Base-by-base conservation (phyloP, 2,329 filamentous ascomycete genomes). In the Paraconiothyrium sp. region DNA sequence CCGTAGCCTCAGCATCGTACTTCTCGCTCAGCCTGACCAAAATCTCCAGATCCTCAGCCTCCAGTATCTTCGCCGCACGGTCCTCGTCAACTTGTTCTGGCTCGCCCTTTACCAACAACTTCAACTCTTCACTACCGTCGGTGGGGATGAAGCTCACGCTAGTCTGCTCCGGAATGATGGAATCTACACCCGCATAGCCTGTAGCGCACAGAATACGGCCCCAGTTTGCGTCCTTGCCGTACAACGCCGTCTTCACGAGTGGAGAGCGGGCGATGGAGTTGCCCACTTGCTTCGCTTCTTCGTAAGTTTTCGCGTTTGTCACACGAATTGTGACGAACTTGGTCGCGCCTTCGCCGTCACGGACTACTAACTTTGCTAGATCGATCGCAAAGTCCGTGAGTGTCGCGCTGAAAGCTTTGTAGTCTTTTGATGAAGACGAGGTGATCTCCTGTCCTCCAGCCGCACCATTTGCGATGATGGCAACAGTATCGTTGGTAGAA, bases 211-310 rank as follows among this genome's bases (percentile, higher is more conserved):
- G 86, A 65, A 99, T 97, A 58, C 95, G 93, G 37, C 95, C 95
- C 95, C 95, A 99, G 84, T 99, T 99, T 20, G 95, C 95, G 77
- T 99, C 95, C 78, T 93, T 93, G 67, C 95, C 95, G 79, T 99
- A 99, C 44, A 99, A 84, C 0, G 95, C 95, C 0, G 95, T 99
- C 85, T 99, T 99, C 71, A 99, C 95, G 13, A 99, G 88, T 9
- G 95, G 93, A 0, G 93, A 97, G 54, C 90, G 89, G 16, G 95
- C 94, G 76, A 99, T 97, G 50, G 92, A 90, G 64, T 90, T 91
- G 11, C 94, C 95, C 63, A 97, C 90, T 74, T 89, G 87, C 59
- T 92, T 89, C 1, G 93, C 94, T 50, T 89, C 90, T 51, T 84
- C 82, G 73, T 92, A 89, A 50, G 87, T 86, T 0, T 87, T 84